Conservation (phyloP, 768 basidiomycete genomes). For the Amanita rubescens region DNA sequence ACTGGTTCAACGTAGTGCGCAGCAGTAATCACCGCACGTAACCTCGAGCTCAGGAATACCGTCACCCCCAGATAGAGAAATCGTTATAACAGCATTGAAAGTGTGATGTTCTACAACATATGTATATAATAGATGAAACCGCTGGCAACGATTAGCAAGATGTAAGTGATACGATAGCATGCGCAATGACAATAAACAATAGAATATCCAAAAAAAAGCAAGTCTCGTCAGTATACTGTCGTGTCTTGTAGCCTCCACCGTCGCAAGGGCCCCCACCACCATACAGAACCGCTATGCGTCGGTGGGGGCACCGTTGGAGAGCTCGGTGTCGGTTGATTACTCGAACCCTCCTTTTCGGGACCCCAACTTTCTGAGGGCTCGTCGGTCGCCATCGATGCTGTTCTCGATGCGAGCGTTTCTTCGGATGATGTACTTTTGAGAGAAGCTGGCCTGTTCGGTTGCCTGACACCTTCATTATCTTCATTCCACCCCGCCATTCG, state of each 20-base stretch:
- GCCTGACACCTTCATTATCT: background rate
- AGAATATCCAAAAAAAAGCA: background rate
- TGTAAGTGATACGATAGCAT: background rate
- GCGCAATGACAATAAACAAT: background rate
- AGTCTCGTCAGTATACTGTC: conserved; percentile 46
- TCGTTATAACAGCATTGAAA: too few species aligned
- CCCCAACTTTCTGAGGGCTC: background rate
- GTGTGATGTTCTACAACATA: too few species aligned
- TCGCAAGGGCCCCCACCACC: conserved; percentile 78
- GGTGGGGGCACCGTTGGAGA: conserved; percentile 9
- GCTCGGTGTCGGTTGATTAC: background rate
- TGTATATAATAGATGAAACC: too few species aligned
- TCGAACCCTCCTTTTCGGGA: background rate
- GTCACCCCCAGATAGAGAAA: too few species aligned
- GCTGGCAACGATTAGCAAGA: background rate
- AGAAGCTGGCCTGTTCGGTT: background rate
- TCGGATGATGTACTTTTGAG: background rate
- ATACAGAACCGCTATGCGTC: conserved; percentile 35
- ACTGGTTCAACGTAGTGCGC: too few species aligned
- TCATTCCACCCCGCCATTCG: conserved; percentile 12
- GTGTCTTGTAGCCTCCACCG: conserved; percentile 74
- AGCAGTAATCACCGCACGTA: too few species aligned
- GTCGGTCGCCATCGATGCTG: background rate
- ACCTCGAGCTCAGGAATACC: too few species aligned
- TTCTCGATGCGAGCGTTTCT: background rate